Evolutionary conservation across 345 rosid genomes (phyloP).

Genomic region (Sisymbrium altissimum): DNA sequence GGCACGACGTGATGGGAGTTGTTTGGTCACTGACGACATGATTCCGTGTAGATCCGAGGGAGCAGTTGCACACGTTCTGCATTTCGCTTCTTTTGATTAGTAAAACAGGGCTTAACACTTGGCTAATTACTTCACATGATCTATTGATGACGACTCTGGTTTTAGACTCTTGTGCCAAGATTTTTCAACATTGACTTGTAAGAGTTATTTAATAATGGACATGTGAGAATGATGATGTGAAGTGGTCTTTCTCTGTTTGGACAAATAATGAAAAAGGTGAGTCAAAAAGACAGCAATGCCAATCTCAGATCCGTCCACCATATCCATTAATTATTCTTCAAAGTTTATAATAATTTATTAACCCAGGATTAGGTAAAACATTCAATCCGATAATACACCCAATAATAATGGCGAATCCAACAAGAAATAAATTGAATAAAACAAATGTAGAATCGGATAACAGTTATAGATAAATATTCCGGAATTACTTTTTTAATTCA

Average conservation of each 20-base stretch:
- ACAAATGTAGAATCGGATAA: not conserved
- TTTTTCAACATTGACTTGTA: not conserved
- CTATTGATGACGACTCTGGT: not conserved
- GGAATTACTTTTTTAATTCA: not conserved
- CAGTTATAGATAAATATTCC: not conserved
- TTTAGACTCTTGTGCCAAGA: not conserved
- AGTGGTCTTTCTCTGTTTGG: not conserved
- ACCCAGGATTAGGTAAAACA: not conserved
- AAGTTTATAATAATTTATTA: not conserved
- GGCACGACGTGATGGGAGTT: conserved; percentile 5
- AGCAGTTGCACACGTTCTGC: conserved; percentile 15
- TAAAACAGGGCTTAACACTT: not conserved
- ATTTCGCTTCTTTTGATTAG: not conserved
- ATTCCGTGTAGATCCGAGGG: conserved; percentile 16
- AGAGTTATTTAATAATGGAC: not conserved
- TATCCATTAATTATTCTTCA: not conserved
- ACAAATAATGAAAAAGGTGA: not conserved
- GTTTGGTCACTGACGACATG: conserved; percentile 3
- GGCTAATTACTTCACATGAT: not conserved
- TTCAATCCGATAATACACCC: not conserved
- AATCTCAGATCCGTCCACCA: not conserved
- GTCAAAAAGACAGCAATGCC: conserved; percentile 19
- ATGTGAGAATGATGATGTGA: too few species aligned
- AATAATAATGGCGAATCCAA: not conserved
- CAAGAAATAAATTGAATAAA: not conserved